Evolutionary conservation across 140 eudicot species (phyloP), one percentile per base, ranked within the genome.

Genomic region (Stevia rebaudiana): DNA sequence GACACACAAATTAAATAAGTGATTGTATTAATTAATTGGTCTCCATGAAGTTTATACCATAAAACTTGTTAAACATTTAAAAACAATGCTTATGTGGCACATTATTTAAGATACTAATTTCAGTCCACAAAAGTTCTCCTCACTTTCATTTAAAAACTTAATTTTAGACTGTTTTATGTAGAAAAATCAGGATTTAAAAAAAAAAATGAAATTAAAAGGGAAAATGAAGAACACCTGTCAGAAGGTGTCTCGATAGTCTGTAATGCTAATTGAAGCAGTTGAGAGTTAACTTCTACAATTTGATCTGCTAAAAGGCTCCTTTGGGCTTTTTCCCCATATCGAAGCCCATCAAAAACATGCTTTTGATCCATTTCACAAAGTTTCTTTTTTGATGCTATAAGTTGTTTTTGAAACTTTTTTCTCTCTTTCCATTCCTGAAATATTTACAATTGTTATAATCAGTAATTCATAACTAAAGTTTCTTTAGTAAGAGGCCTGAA

Each of bases 381-480:
- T 80, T 85, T 88, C 92, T 92, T 92, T 75, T 92, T 92, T 13
- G 98, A 95, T 41, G 95, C 95, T 72, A 88, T 85, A 62, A 92
- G 79, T 48, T 75, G 89, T 67, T 88, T 80, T 63, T 92, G 98
- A 60, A 71, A 74, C 82, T 79, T 88, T 70, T 92, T 92, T 61
- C 84, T 88, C 56, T 92, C 98, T 79, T 83, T 92, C 98, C 98
- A 92, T 69, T 92, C 97, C 97, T 87, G 75, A 75, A 63, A 60
- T 47, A 66, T 23, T 30, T 43, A 41, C 8, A 68, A 49, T 28
- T 54, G 2, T 66, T 51, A 8, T 53, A 28, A 68, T 67, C 50
- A 57, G 33, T 28, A 31, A 63, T 23, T 35, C 51, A 21, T 68
- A 39, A 43, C 19, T 10, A 11, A 69, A 50, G 36, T 17, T 55